Percentiles rank a stretch among this genome's conserved stretches.
These are phyloP conservation scores for Mytilinidion resinicola DNA, from an alignment of 495 filamentous ascomycete genomes.

Conservation along the genomic window DNA sequence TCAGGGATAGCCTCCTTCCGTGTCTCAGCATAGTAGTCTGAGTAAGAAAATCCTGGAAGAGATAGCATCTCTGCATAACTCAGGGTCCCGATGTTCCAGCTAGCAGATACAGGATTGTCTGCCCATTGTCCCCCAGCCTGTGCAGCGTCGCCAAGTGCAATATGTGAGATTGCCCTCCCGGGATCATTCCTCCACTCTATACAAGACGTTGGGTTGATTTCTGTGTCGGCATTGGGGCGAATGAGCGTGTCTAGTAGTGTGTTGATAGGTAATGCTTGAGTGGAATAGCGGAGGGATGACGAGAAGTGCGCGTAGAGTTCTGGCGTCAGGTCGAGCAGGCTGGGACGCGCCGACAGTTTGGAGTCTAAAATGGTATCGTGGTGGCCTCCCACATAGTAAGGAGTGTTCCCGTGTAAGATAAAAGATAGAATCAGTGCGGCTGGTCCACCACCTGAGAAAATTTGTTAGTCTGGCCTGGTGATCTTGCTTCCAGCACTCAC, in stretches of 20 bases:
- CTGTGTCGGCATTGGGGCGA: constrained; percentile 57
- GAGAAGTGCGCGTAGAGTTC: constrained; percentile 50
- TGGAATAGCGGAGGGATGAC: constrained; percentile 59
- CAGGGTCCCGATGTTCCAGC: constrained; percentile 39
- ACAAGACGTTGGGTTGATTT: constrained; percentile 47
- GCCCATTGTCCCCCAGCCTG: constrained; percentile 60
- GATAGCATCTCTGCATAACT: constrained; percentile 65
- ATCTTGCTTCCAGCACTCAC: constrained; percentile 8
- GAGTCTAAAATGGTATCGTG: constrained; percentile 55
- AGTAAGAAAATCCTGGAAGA: constrained; percentile 57
- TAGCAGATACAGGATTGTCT: constrained; percentile 49
- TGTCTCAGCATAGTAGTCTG: constrained; percentile 44
- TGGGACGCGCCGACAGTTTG: constrained; percentile 43
- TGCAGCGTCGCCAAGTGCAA: constrained; percentile 51
- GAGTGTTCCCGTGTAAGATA: constrained; percentile 60
- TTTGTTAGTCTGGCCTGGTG: background rate
- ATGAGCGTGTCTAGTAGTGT: constrained; percentile 59
- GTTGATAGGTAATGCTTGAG: constrained; percentile 59
- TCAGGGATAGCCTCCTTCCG: constrained; percentile 44
- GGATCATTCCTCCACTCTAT: constrained; percentile 52
- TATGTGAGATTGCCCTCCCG: constrained; percentile 49
- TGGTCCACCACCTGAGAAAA: constrained; percentile 52
- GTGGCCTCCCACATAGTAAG: constrained; percentile 54
- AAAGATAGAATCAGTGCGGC: constrained; percentile 62
- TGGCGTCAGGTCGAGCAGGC: constrained; percentile 47